Conservation (phyloP, 2,329 filamentous ascomycete species). For the Colletotrichum theobromicola region DNA sequence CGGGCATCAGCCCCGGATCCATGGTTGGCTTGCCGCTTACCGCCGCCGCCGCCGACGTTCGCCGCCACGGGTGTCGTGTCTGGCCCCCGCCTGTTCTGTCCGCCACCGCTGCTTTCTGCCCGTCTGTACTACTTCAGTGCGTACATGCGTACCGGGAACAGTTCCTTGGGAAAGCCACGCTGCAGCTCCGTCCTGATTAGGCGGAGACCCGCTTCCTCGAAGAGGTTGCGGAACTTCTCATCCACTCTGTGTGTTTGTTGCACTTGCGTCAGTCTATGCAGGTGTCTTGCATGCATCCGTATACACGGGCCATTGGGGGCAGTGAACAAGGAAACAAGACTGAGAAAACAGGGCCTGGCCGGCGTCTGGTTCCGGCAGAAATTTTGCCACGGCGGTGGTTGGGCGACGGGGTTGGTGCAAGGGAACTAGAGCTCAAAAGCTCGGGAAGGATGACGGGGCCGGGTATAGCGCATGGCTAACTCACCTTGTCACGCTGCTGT, state of each 20-base stretch:
- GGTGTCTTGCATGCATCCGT: slow-evolving; percentile 18
- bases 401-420: slow-evolving; percentile 1
- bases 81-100: neutral
- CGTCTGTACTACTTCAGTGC: slow-evolving; percentile 58
- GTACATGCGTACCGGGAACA: slow-evolving; percentile 81
- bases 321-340: neutral
- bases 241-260: slow-evolving; percentile 60
- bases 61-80: neutral
- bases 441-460: neutral
- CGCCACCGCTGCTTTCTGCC: slow-evolving; percentile 10
- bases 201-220: slow-evolving; percentile 70
- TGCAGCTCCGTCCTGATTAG: slow-evolving; percentile 77
- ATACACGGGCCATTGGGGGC: neutral
- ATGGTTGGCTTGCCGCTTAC: slow-evolving; percentile 16
- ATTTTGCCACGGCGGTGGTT: neutral
- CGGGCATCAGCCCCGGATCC: slow-evolving; percentile 4
- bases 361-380: neutral
- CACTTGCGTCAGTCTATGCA: slow-evolving; percentile 8
- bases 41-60: neutral
- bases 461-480: neutral
- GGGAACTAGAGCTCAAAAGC: neutral
- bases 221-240: slow-evolving; percentile 71
- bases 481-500: slow-evolving; percentile 22
- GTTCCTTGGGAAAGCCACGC: slow-evolving; percentile 69
- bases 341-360: neutral